Evolutionary conservation across 106 monocot species (phyloP), one percentile per base, ranked within the genome.

Genomic region (Vanilla planifolia): DNA sequence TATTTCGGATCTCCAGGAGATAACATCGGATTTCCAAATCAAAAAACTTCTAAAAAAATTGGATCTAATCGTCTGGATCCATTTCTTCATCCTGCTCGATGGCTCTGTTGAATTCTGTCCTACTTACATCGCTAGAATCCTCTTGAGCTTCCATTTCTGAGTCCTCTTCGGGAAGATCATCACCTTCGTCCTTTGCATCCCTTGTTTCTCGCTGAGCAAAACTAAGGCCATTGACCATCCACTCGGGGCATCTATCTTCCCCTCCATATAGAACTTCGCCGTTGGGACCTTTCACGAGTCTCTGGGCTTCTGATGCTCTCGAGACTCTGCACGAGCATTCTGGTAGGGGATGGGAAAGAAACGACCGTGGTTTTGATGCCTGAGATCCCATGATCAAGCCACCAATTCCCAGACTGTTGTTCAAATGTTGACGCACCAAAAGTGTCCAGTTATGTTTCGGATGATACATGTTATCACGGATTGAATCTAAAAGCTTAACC

Each of bases 261-360:
- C 76, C 75, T 10, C 73, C 88, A 68, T 55, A 71, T 3, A 72
- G 19, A 7, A 64, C 3, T 52, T 77, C 62, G 9, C 75, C 78
- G 60, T 63, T 50, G 8, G 40, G 16, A 20, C 76, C 67, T 48
- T 48, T 77, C 11, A 55, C 50, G 4, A 50, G 37, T 16, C 7
- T 36, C 8, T 25, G 61, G 20, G 48, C 27, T 21, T 69, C 62
- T 4, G 29, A 28, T 16, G 48, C 40, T 14, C 67, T 75, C 5
- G 77, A 75, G 27, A 70, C 75, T 71, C 77, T 68, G 53, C 94
- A 94, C 10, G 79, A 80, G 46, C 94, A 94, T 70, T 94, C 94
- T 14, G 94, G 94, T 26, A 89, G 63, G 3, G 94, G 94, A 45
- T 89, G 89, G 8, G 94, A 77, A 43, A 89, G 69, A 61, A 94